Base-by-base conservation (phyloP, 1,284 basidiomycete species). In the Ustilago lituana region DNA sequence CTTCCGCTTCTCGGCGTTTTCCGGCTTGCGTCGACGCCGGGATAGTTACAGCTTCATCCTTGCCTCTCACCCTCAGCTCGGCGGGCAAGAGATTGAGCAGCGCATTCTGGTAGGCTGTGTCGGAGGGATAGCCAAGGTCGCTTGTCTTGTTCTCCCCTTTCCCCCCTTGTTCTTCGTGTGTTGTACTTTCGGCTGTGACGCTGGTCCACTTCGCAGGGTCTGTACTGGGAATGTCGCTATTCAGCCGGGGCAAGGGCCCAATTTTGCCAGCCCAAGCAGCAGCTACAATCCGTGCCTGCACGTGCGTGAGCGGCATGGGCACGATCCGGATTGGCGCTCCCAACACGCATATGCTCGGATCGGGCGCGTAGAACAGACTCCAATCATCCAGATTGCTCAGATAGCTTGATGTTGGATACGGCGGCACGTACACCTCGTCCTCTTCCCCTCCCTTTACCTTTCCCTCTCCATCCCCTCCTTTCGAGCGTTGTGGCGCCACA, bases 371-470 rank as follows among this genome's bases (percentile, higher is more conserved):
- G 54, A 79, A 78, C 9, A 81, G 58, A 11, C 53, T 50, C 76
- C 76, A 81, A 50, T 80, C 80, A 51, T 81, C 80, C 1, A 81
- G 51, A 35, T 80, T 66, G 15, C 58, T 53, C 12, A 79, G 54
- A 24, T 29, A 48, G 3, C 71, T 38, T 3, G 64, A 39, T 0
- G 63, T 50, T 4, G 49, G 61, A 1, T 10, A 20, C 0, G 67
- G 51, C 2, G 68, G 62, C 1, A 5, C 17, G 40, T 70, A 70
- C 9, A 46, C 35, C 2, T 56, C 19, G 8, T 24, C 17, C 2
- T 4, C 9, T 24, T 4, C 27, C n/a, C 40, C 46, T 23, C 15
- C 32, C 19, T 50, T 19, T 14, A 4, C 31, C 24, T 15, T 8
- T 32, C n/a, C n/a, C n/a, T n/a, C 27, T 6, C 27, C 27, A 29